Percentiles rank a stretch among this genome's conserved stretches.
phyloP scores from a whole-genome alignment of 495 filamentous ascomycete genomes.

The Aspergillus campestris region DNA sequence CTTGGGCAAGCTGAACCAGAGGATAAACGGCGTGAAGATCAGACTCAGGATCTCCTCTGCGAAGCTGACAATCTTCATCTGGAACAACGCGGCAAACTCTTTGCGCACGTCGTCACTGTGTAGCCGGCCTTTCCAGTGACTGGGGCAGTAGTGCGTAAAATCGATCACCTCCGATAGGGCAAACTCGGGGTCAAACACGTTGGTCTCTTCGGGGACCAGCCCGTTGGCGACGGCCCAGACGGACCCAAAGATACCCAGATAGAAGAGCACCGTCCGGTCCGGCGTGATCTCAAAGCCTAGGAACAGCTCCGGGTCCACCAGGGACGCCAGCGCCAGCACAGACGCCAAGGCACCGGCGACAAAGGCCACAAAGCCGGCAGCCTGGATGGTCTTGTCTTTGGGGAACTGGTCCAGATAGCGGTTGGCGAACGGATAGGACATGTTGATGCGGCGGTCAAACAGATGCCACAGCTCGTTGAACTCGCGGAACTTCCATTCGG shows the following conservation, averaged over 20 bases:
- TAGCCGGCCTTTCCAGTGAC: constrained; percentile 77
- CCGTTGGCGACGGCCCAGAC: constrained; percentile 76
- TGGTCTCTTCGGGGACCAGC: constrained; percentile 73
- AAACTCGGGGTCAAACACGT: constrained; percentile 87
- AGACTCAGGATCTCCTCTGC: constrained; percentile 87
- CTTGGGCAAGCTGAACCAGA: constrained; percentile 80
- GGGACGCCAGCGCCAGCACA: constrained; percentile 68
- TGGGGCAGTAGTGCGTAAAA: constrained; percentile 83
- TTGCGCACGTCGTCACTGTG: constrained; percentile 78
- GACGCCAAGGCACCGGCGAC: constrained; percentile 76
- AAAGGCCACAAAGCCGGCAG: constrained; percentile 77
- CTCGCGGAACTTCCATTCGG: constrained; percentile 96
- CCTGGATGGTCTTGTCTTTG: constrained; percentile 81
- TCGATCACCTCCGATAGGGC: constrained; percentile 80
- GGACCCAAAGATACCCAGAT: constrained; percentile 62
- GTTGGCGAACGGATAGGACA: constrained; percentile 89
- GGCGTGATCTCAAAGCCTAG: constrained; percentile 82
- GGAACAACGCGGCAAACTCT: constrained; percentile 83
- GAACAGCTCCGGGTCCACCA: constrained; percentile 85
- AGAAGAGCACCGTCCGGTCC: constrained; percentile 78
- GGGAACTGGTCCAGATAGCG: constrained; percentile 95
- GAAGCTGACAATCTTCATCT: constrained; percentile 84
- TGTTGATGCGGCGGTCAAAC: constrained; percentile 79
- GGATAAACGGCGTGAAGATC: constrained; percentile 80
- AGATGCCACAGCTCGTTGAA: constrained; percentile 95